Conservation (phyloP, 371 early-diverging fungal species). For the Conidiobolus incongruus region DNA sequence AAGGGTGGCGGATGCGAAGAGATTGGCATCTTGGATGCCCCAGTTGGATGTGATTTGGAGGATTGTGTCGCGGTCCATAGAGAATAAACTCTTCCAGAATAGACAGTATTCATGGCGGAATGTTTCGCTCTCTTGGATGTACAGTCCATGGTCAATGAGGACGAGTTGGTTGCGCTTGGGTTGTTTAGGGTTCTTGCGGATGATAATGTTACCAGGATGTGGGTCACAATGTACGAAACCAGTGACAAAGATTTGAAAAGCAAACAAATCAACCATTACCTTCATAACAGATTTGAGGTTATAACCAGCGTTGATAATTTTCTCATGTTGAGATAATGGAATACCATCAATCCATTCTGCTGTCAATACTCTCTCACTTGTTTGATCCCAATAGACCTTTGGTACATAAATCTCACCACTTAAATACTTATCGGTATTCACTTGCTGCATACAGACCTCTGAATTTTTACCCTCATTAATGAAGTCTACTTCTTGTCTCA, state of each 20-base stretch:
- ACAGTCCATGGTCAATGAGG: constrained; percentile 80
- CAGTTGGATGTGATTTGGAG: constrained; percentile 36
- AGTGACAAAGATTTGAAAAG: constrained; percentile 67
- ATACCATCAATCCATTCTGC: constrained; percentile 74
- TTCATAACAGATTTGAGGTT: constrained; percentile 36
- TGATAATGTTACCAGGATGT: constrained; percentile 70
- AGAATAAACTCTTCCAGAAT: constrained; percentile 61
- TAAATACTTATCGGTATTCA: constrained; percentile 28
- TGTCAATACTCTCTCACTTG: constrained; percentile 46
- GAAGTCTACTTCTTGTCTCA: constrained; percentile 75
- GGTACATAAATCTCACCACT: constrained; percentile 44
- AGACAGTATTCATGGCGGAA: constrained; percentile 61
- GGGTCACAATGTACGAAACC: constrained; percentile 85
- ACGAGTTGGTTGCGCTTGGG: constrained; percentile 34
- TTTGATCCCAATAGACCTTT: constrained; percentile 46
- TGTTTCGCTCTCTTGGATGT: constrained; percentile 41
- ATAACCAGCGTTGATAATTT: constrained; percentile 14
- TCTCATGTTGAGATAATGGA: constrained; percentile 25
- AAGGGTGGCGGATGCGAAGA: constrained; percentile 66
- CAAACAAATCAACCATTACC: constrained; percentile 54
- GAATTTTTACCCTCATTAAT: constrained; percentile 61
- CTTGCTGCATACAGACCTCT: constrained; percentile 23
- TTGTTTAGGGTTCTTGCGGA: constrained; percentile 39
- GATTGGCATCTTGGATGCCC: constrained; percentile 64
- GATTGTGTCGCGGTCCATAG: constrained; percentile 36